Evolutionary conservation across 2,329 filamentous ascomycete species (phyloP).

Genomic region (Aaosphaeria pasadenensis): DNA sequence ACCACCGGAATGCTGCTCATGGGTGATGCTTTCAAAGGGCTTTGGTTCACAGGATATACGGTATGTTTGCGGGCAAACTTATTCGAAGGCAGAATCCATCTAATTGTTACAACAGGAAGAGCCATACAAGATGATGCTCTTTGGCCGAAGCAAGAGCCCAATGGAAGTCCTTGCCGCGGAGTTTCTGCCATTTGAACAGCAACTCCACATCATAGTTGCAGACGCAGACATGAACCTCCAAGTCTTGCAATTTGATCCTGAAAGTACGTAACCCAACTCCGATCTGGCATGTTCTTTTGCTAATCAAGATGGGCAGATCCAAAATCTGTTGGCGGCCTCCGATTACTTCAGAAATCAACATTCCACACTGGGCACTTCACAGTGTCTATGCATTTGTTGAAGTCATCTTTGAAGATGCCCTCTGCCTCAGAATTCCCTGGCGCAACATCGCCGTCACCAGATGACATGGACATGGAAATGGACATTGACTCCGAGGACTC

Average conservation of each 20-base stretch:
- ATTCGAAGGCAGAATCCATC: neutral
- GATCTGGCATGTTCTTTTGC: slow-evolving; percentile 4
- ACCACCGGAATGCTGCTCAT: slow-evolving; percentile 83
- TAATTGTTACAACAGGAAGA: slow-evolving; percentile 60
- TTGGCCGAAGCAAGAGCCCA: slow-evolving; percentile 78
- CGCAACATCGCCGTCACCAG: slow-evolving; percentile 25
- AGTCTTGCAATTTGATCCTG: slow-evolving; percentile 89
- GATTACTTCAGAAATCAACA: slow-evolving; percentile 80
- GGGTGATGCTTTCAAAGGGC: slow-evolving; percentile 85
- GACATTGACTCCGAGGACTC: neutral
- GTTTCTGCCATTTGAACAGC: slow-evolving; percentile 80
- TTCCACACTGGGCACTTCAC: slow-evolving; percentile 84
- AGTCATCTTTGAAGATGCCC: slow-evolving; percentile 57
- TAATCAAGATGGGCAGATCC: slow-evolving; percentile 60
- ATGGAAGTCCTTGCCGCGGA: slow-evolving; percentile 80
- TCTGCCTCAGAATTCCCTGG: slow-evolving; percentile 19
- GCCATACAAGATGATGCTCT: slow-evolving; percentile 90
- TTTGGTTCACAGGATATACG: slow-evolving; percentile 95
- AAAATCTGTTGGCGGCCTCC: slow-evolving; percentile 84
- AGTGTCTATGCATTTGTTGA: slow-evolving; percentile 72
- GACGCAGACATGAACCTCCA: slow-evolving; percentile 86
- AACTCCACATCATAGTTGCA: slow-evolving; percentile 76
- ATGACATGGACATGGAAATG: slow-evolving; percentile 21
- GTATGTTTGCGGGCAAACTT: slow-evolving; percentile 37
- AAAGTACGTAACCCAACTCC: slow-evolving; percentile 60